Conservation (phyloP, 352 stramenopile genomes). For the Phytophthora litchii region DNA sequence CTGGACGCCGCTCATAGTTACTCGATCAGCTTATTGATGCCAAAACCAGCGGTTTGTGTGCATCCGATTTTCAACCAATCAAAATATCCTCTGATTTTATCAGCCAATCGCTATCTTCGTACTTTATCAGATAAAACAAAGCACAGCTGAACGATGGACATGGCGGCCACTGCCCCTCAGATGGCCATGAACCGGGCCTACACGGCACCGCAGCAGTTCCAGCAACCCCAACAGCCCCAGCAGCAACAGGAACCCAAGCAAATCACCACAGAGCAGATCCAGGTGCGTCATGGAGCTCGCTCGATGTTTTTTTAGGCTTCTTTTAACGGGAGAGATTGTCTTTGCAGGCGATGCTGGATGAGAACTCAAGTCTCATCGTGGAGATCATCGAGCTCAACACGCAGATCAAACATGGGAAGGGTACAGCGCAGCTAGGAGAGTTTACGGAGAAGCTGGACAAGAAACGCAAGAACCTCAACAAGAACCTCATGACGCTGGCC, state of each 20-base stretch:
- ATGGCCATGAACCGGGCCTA: conserved; percentile 43
- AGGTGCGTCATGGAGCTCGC: conserved; percentile 41
- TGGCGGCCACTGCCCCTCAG: conserved; percentile 28
- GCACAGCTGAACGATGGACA: conserved; percentile 20
- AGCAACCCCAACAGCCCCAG: conserved; percentile 21
- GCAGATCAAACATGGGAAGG: conserved; percentile 86
- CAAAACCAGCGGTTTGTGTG: conserved; percentile 27
- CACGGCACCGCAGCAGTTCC: conserved; percentile 29
- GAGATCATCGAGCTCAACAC: conserved; percentile 91
- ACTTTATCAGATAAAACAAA: conserved; percentile 28
- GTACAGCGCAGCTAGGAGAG: conserved; percentile 71
- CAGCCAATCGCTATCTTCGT: conserved; percentile 11
- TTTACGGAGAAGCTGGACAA: conserved; percentile 89
- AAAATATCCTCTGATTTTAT: conserved; percentile 12
- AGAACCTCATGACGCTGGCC: conserved; percentile 89
- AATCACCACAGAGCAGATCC: conserved; percentile 83
- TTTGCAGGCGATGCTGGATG: conserved; percentile 80
- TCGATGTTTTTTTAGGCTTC: neutral
- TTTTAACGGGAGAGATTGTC: conserved; percentile 6
- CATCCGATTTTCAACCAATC: conserved; percentile 39
- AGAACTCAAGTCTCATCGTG: conserved; percentile 87
- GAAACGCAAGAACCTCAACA: conserved; percentile 90
- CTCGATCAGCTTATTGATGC: conserved; percentile 18
- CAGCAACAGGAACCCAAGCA: conserved; percentile 59
- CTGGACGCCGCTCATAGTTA: conserved; percentile 47